Conservation (phyloP, 2,329 filamentous ascomycete species). For the Cladorrhinum sp. region DNA sequence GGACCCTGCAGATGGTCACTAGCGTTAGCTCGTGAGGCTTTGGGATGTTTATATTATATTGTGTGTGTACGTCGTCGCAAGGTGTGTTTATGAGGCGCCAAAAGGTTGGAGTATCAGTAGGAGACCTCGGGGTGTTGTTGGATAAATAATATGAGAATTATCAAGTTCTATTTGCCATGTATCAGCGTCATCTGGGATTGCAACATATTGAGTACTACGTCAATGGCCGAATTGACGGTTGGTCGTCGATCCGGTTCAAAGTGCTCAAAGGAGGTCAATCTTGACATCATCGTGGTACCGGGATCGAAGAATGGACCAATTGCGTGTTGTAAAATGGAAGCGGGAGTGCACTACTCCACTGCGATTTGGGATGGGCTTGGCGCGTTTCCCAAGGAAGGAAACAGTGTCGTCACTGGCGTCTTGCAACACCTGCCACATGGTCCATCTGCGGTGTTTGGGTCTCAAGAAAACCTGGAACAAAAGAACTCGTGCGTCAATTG, state of each 20-base stretch:
- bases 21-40: neutral
- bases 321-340: neutral
- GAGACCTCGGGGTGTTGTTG: neutral
- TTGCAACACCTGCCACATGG: neutral
- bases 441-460: neutral
- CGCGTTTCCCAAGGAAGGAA: constrained; percentile 3
- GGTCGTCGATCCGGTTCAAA: neutral
- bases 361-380: constrained; percentile 1
- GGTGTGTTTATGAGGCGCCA: neutral
- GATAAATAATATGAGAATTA: constrained; percentile 6
- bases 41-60: neutral
- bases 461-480: neutral
- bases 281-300: constrained; percentile 6
- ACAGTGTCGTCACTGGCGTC: constrained; percentile 6
- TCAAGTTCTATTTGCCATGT: neutral
- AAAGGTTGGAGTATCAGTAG: neutral
- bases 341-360: neutral
- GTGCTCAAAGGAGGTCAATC: neutral
- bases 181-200: constrained; percentile 1
- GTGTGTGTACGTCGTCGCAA: neutral
- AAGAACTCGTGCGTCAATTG: neutral
- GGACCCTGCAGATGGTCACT: neutral
- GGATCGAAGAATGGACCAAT: constrained; percentile 2
- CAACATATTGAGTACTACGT: constrained; percentile 3
- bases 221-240: neutral